phyloP scores from a whole-genome alignment of 2,329 filamentous ascomycete species.

The Clarireedia sp. region DNA sequence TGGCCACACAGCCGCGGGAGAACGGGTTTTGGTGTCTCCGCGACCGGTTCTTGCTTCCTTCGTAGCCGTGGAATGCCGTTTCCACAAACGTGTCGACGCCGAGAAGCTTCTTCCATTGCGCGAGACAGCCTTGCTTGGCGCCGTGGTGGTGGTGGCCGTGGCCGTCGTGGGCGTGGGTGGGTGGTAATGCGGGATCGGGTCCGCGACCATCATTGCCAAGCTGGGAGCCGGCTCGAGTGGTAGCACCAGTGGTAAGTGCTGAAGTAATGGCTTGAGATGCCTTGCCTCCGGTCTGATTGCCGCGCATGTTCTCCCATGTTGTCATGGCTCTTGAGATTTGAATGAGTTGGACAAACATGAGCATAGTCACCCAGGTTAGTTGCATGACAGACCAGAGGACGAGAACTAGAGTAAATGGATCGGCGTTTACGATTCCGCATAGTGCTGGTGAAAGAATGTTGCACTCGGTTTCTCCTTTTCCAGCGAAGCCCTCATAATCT shows the following conservation, averaged over 20 bases:
- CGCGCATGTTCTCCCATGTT: conserved; percentile 93
- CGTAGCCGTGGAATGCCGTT: conserved; percentile 70
- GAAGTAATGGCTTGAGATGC: conserved; percentile 55
- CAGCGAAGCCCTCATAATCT: conserved; percentile 57
- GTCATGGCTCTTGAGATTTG: conserved; percentile 91
- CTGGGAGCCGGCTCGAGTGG: conserved; percentile 58
- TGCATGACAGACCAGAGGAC: conserved; percentile 75
- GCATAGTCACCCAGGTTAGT: conserved; percentile 94
- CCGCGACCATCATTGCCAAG: conserved; percentile 59
- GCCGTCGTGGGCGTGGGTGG: conserved; percentile 32
- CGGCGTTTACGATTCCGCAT: conserved; percentile 70
- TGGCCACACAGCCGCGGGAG: conserved; percentile 71
- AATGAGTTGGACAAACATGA: conserved; percentile 85
- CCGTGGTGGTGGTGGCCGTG: conserved; percentile 37
- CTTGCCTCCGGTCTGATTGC: conserved; percentile 50
- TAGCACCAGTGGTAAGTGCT: conserved; percentile 65
- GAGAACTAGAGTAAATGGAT: conserved; percentile 76
- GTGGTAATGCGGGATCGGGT: conserved; percentile 47
- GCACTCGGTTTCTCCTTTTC: conserved; percentile 51
- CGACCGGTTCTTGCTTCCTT: conserved; percentile 39
- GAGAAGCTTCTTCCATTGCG: conserved; percentile 75
- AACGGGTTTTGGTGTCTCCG: conserved; percentile 66
- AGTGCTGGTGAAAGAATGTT: conserved; percentile 66
- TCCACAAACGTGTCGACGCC: conserved; percentile 92
- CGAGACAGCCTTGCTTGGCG: conserved; percentile 58